Evolutionary conservation across 768 basidiomycete genomes (phyloP).

Genomic region (Mycena capillaripes): DNA sequence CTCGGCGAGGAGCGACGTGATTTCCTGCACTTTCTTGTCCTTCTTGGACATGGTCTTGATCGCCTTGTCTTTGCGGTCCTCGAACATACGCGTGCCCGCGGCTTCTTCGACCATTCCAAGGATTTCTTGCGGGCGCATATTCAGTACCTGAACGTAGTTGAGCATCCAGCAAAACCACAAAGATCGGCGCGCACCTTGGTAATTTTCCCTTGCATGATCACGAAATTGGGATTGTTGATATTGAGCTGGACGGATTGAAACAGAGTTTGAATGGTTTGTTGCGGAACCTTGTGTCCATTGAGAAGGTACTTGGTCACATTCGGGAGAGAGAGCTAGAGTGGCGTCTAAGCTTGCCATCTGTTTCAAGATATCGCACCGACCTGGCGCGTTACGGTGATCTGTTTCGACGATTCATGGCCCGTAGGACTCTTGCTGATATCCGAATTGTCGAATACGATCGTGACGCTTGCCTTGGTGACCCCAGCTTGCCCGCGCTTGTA

Average conservation of each 20-base stretch:
- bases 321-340: conserved; percentile 86
- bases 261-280: conserved; percentile 87
- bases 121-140: conserved; percentile 98
- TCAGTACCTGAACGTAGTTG: conserved; percentile 73
- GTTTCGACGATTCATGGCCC: conserved; percentile 82
- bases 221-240: conserved; percentile 99
- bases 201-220: conserved; percentile 99
- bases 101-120: conserved; percentile 99
- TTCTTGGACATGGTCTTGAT: conserved; percentile 97
- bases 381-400: conserved; percentile 98
- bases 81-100: conserved; percentile 98
- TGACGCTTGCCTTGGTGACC: conserved; percentile 96
- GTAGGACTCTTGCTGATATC: conserved; percentile 87
- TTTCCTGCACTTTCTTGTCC: conserved; percentile 94
- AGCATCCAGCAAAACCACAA: background rate
- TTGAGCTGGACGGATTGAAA: conserved; percentile 98
- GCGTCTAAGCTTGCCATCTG: conserved; percentile 7
- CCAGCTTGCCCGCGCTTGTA: conserved; percentile 99
- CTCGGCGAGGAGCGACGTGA: conserved; percentile 82
- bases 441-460: conserved; percentile 98
- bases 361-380: conserved; percentile 51
- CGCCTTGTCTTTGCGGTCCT: conserved; percentile 97
- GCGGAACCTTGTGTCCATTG: conserved; percentile 94
- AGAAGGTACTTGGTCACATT: conserved; percentile 95
- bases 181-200: conserved; percentile 77